Base-by-base conservation (phyloP, 306 rosid species). In the Begonia fuchsioides region DNA sequence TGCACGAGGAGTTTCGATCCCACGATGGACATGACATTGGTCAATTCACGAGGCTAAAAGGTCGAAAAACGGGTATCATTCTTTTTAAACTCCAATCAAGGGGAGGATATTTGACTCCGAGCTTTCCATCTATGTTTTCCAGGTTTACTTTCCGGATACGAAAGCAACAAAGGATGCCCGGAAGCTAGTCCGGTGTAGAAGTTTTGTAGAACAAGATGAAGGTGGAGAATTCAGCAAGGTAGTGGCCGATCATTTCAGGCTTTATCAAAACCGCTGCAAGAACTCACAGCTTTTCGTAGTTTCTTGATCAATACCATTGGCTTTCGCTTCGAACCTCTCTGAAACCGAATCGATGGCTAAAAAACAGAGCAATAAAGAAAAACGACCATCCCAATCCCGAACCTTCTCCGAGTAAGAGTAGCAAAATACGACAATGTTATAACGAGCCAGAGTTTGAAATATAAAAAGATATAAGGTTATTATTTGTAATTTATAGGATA, bases 221-320 rank as follows among this genome's bases (percentile, higher is more conserved):
- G 35, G 81, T 86, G 12, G 93, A 86, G 68, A 86, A 86, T 70
- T 86, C 95, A 1, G 95, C 95, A 9, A 86, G 73, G 66, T 86
- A 85, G 58, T 85, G 95, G 1, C 95, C 83, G 43, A 83, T 83
- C 87, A 83, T 83, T 58, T 79, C 94, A 9, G 94, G 94, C 45
- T 83, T 83, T 54, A 83, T 83, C 49, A 79, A 87, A 73, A 83
- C 94, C 75, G 45, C 9, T 45, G 6, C 13, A 6, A 57, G 14
- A 3, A 43, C 50, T 32, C 66, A 83, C 94, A 64, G 96, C 96
- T 48, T 86, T 86, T 62, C 94, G 96, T 11, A 86, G 92, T 76
- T 82, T 82, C 83, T 82, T 86, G 47, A 86, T 82, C 56, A 86
- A 39, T 0, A 94, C 96, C 96, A 82, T 81, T 9, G 95, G 95